Base-by-base conservation (phyloP, 2,329 filamentous ascomycete genomes). In the Fusarium sp. region DNA sequence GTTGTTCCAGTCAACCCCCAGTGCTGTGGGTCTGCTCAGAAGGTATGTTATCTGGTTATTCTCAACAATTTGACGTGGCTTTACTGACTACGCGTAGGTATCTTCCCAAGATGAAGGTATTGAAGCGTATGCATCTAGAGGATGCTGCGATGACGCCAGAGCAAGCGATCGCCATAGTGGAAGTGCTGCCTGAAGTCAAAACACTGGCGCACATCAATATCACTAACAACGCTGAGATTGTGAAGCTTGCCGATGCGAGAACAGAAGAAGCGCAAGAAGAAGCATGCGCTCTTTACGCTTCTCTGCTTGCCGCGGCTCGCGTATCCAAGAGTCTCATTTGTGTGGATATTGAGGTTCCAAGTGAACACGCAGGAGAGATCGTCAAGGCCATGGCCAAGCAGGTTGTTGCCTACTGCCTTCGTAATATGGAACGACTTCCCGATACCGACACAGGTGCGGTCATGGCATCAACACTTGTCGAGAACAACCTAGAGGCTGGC, bases 381-480 rank as follows among this genome's bases (percentile, higher is more conserved):
- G 93, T 98, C 75, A 97, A 94, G 80, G 95, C 94, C 6, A 86
- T 98, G 74, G 95, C 94, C 1, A 97, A 95, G 77, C 95, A 97
- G 80, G 92, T 97, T n/a, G 91, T 98, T 45, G 95, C 94, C 1
- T 98, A 98, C 80, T 97, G 93, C 69, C 86, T 99, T 68, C 90
- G 93, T 62, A 99, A 99, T 76, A 91, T 99, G 85, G 94, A 97
- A 79, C 89, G 88, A 13, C 88, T 92, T 18, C 90, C 93, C 14
- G 89, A 94, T 64, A 86, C 88, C 13, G 90, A 92, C 60, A 86
- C 89, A 64, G 83, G 83, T 69, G 79, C 85, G 50, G 80, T 83
- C 37, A 80, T 85, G 56, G 79, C 83, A n/a, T 79, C 83, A 60
- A 82, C 83, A 27, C 76, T 83, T 27, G 80, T 84, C 5, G 83